These are phyloP conservation scores for Heritiera fomes DNA, from an alignment of 345 rosid genomes.

Conservation along the genomic window DNA sequence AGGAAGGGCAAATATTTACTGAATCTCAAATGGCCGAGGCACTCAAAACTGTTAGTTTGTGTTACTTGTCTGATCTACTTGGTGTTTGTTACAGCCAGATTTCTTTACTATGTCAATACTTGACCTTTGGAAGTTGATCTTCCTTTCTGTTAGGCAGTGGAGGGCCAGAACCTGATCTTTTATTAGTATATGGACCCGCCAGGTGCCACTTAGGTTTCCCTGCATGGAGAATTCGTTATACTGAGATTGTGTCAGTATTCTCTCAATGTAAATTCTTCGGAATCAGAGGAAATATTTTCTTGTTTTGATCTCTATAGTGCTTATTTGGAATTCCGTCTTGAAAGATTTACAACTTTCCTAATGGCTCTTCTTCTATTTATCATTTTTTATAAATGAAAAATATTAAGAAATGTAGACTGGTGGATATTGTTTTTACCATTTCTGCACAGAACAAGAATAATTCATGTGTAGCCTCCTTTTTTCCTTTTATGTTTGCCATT, in stretches of 20 bases:
- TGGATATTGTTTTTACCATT: background rate
- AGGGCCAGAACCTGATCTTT: slow-evolving; percentile 76
- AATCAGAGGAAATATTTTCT: background rate
- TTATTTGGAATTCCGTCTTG: background rate
- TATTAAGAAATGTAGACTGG: background rate
- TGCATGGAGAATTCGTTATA: slow-evolving; percentile 85
- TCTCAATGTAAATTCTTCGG: background rate
- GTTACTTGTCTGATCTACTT: slow-evolving; percentile 20
- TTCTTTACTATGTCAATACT: slow-evolving; percentile 17
- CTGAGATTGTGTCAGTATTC: slow-evolving; percentile 78
- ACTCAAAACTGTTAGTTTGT: slow-evolving; percentile 68
- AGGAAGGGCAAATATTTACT: slow-evolving; percentile 54
- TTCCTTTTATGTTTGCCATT: background rate
- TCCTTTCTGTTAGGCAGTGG: slow-evolving; percentile 51
- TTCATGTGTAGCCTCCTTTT: background rate
- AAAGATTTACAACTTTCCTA: slow-evolving; percentile 1
- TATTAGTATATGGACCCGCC: slow-evolving; percentile 82
- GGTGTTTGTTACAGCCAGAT: background rate
- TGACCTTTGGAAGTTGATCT: slow-evolving; percentile 5
- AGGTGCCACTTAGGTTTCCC: slow-evolving; percentile 95
- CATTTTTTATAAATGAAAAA: background rate
- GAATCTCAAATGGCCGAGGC: slow-evolving; percentile 73
- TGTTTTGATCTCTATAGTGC: background rate
- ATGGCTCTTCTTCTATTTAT: background rate
- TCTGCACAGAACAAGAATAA: background rate